Percentiles rank a stretch among this genome's conserved stretches.
These are phyloP conservation scores for Thamnidium elegans DNA, from an alignment of 192 early-diverging fungal species.

Conservation along the genomic window DNA sequence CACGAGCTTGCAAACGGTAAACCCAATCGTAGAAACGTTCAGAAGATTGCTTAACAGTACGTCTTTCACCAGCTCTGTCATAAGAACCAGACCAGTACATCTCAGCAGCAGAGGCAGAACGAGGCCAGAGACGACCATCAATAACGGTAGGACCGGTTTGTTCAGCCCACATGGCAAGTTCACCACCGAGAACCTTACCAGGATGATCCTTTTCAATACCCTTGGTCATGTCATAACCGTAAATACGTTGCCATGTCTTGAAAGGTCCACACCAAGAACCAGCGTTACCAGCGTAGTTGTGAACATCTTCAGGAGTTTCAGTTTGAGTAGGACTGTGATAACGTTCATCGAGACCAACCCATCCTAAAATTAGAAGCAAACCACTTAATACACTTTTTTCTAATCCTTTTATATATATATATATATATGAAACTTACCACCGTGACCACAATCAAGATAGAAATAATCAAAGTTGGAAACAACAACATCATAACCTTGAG, in stretches of 20 bases:
- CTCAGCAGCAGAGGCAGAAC: conserved; percentile 64
- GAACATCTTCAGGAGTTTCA: conserved; percentile 20
- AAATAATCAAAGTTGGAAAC: conserved; percentile 60
- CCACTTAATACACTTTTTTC: too few relatives aligned
- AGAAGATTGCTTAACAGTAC: conserved; percentile 29
- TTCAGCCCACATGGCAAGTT: conserved; percentile 72
- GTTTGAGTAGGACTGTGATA: conserved; percentile 43
- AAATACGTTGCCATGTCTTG: conserved; percentile 74
- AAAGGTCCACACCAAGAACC: conserved; percentile 74
- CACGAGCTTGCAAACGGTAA: conserved; percentile 64
- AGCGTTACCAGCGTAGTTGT: conserved; percentile 45
- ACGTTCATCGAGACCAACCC: conserved; percentile 58
- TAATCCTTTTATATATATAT: too few relatives aligned
- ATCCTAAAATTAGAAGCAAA: conserved; percentile 28
- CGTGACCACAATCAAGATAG: conserved; percentile 75
- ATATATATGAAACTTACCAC: conserved; percentile 25
- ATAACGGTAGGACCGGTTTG: conserved; percentile 55
- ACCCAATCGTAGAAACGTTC: conserved; percentile 66
- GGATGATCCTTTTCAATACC: conserved; percentile 43
- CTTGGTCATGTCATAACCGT: conserved; percentile 61
- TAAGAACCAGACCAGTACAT: conserved; percentile 67
- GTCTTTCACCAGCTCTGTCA: conserved; percentile 40
- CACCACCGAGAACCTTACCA: conserved; percentile 64
- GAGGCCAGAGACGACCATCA: conserved; percentile 68
- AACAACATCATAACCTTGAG: conserved; percentile 62